A percentile compares a stretch with the other conserved stretches of the same genome.
phyloP scores from a whole-genome alignment of 129 eudicot genomes.

The Solidago caesia region DNA sequence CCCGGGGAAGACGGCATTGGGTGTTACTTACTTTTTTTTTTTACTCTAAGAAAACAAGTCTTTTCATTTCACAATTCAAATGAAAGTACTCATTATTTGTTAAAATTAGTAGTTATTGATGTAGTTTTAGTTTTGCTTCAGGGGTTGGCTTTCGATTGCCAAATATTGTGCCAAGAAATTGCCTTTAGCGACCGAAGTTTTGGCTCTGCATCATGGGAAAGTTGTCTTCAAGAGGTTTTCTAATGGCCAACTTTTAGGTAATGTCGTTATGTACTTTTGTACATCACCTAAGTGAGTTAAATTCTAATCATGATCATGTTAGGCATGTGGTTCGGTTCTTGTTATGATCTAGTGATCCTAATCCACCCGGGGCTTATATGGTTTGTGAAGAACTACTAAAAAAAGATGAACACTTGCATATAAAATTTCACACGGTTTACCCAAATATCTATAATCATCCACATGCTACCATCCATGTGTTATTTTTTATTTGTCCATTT shows the following conservation, averaged over 20 bases:
- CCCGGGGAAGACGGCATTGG: too few relatives aligned
- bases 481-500: conserved; percentile 12
- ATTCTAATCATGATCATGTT: conserved; percentile 20
- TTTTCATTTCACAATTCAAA: conserved; percentile 8
- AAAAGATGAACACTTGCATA: not conserved
- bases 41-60: not conserved
- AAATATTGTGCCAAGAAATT: conserved; percentile 82
- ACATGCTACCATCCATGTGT: conserved; percentile 23
- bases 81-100: not conserved
- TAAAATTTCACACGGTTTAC: not conserved
- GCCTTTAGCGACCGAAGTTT: conserved; percentile 66
- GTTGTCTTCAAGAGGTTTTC: conserved; percentile 70
- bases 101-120: not conserved
- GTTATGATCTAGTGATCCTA: conserved; percentile 19
- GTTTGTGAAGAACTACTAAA: not conserved
- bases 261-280: conserved; percentile 1
- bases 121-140: conserved; percentile 15
- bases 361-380: not conserved
- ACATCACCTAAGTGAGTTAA: conserved; percentile 13
- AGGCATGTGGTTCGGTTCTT: conserved; percentile 22
- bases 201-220: conserved; percentile 81
- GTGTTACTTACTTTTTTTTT: too few relatives aligned
- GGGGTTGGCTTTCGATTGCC: conserved; percentile 73
- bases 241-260: conserved; percentile 47
- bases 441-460: conserved; percentile 10